Percentiles rank a stretch among this genome's conserved stretches.
phyloP scores from a whole-genome alignment of 2,329 filamentous ascomycete species.

The Diaporthe nobilis region DNA sequence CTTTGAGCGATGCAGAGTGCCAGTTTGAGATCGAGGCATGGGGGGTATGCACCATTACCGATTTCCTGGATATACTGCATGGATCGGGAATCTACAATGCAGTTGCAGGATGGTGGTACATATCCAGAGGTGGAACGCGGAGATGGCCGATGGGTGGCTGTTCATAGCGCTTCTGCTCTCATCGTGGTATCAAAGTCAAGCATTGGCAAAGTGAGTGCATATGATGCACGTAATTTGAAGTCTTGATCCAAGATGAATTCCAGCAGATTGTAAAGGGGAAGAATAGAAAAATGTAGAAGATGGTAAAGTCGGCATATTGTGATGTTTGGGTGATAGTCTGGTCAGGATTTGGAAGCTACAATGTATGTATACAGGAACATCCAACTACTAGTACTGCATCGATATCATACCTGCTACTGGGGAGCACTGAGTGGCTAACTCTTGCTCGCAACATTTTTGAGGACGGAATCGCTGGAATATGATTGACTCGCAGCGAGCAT shows the following conservation, averaged over 20 bases:
- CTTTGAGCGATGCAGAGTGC: neutral
- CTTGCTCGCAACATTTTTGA: no score
- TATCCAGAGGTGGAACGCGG: constrained; percentile 25
- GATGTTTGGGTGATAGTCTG: neutral
- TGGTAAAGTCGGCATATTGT: neutral
- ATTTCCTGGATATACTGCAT: constrained; percentile 18
- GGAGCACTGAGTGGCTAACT: neutral
- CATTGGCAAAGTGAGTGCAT: neutral
- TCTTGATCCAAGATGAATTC: neutral
- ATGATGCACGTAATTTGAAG: no score
- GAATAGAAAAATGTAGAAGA: neutral
- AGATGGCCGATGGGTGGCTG: constrained; percentile 33
- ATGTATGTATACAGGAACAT: neutral
- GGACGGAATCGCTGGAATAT: neutral
- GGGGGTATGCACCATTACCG: neutral
- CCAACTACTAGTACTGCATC: neutral
- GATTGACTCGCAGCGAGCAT: neutral
- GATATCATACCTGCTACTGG: neutral
- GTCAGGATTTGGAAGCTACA: neutral
- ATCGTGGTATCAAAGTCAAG: neutral
- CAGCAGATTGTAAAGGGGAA: neutral
- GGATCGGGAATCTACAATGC: constrained; percentile 25
- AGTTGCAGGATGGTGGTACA: constrained; percentile 14
- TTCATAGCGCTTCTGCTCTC: no score
- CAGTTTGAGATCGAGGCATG: neutral